Base-by-base conservation (phyloP, 768 basidiomycete species). In the Sarcodon sp. region DNA sequence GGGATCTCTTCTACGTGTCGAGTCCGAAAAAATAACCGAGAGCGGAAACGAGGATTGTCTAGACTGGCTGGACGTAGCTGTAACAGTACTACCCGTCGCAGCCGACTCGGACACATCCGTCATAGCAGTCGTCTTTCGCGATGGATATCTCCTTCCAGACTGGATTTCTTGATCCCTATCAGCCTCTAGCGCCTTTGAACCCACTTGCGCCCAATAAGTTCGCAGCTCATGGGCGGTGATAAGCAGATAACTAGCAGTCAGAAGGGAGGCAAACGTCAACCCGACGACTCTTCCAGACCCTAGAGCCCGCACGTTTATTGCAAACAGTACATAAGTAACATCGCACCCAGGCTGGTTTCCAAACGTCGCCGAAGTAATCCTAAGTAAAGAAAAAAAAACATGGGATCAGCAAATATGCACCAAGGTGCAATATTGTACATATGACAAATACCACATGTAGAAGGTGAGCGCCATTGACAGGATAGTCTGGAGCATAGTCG, bases 381-480 rank as follows among this genome's bases (percentile, higher is more conserved):
- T 69, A 36, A 10, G 44, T n/a, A 18, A 35, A 39, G 3, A 47
- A 38, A 32, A 21, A 32, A 32, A 21, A 32, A 12, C 33, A 36
- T 9, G 49, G 49, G 7, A 13, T 11, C 13, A 33, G 45, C 36
- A 21, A 38, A 35, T 27, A 27, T 27, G 21, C 21, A 27, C 21
- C 21, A 21, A 35, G 15, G 13, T 35, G 39, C 16, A 44, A 38
- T 51, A n/a, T 39, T 36, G 48, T 46, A 35, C 33, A 46, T 9
- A 21, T 12, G 12, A 36, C 12, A 33, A 60, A 31, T 51, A 67
- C 66, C 68, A 69, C 55, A 67, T 61, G 37, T 64, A 67, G 10
- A 68, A 41, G 0, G 69, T 69, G 39, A 68, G 52, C 7, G 55
- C 53, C 65, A 69, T 65, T 2, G 66, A 69, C 32, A 69, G 50